Percentiles rank a stretch among this genome's conserved stretches.
These are phyloP conservation scores for Corrigiola litoralis DNA, from an alignment of 179 eudicot genomes.

Conservation along the genomic window DNA sequence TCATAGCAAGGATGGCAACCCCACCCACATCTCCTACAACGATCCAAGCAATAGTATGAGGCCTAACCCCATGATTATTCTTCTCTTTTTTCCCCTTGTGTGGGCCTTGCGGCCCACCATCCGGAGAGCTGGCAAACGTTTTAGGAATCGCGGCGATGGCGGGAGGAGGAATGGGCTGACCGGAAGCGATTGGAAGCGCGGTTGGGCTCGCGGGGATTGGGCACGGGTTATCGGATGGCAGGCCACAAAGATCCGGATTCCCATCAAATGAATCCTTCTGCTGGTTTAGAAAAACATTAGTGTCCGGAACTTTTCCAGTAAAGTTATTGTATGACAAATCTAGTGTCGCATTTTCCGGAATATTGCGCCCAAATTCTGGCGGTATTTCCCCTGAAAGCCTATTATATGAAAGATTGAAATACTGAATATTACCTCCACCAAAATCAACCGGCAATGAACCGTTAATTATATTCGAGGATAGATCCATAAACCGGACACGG, in stretches of 20 bases:
- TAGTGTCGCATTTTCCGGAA: conserved; percentile 53
- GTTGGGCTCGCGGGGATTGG: conserved; percentile 39
- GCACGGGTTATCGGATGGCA: conserved; percentile 45
- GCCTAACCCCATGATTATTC: conserved; percentile 30
- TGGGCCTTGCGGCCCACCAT: conserved; percentile 1
- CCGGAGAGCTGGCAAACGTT: conserved; percentile 24
- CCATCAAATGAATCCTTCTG: conserved; percentile 44
- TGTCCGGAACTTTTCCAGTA: conserved; percentile 61
- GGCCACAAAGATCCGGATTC: conserved; percentile 63
- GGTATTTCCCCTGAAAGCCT: conserved; percentile 63
- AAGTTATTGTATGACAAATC: conserved; percentile 76
- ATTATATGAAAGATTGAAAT: conserved; percentile 56
- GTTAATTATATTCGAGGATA: conserved; percentile 62
- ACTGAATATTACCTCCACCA: conserved; percentile 35
- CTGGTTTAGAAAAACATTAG: conserved; percentile 40
- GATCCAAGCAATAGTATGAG: conserved; percentile 54
- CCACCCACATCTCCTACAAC: conserved; percentile 66
- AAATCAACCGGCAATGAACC: conserved; percentile 64
- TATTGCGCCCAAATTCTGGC: conserved; percentile 34
- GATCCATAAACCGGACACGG: conserved; percentile 46
- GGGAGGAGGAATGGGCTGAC: conserved; percentile 53
- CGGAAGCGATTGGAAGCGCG: conserved; percentile 29
- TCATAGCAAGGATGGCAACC: conserved; percentile 34
- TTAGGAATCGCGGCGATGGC: conserved; percentile 83
- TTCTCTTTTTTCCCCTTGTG: background rate